Evolutionary conservation across 129 eudicot species (phyloP).

Genomic region (Calendula officinalis): DNA sequence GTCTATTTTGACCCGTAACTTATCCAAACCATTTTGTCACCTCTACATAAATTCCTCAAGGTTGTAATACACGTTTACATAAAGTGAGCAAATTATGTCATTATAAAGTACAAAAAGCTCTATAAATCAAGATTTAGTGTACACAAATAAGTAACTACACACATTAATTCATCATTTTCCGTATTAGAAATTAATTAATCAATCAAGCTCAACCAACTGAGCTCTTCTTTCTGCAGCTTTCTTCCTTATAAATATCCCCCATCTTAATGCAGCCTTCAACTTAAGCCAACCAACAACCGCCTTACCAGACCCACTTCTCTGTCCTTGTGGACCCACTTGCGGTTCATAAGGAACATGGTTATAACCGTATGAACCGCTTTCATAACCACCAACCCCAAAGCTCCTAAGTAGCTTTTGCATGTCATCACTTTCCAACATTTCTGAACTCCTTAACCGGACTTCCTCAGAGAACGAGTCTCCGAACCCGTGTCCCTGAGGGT

Average conservation of each 20-base stretch:
- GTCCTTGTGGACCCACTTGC: constrained; percentile 34
- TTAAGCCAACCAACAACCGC: constrained; percentile 63
- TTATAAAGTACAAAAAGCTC: constrained; percentile 18
- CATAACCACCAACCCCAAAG: constrained; percentile 44
- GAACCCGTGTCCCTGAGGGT: constrained; percentile 34
- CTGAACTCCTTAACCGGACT: constrained; percentile 53
- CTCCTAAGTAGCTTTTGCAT: constrained; percentile 51
- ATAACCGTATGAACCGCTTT: constrained; percentile 37
- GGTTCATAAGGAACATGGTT: constrained; percentile 34
- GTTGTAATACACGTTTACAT: background rate
- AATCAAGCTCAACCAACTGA: constrained; percentile 50
- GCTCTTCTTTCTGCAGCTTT: constrained; percentile 68
- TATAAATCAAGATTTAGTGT: constrained; percentile 26
- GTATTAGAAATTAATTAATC: constrained; percentile 15
- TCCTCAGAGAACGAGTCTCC: constrained; percentile 57
- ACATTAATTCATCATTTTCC: background rate
- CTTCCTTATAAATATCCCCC: constrained; percentile 58
- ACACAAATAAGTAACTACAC: constrained; percentile 18
- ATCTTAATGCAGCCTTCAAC: constrained; percentile 58
- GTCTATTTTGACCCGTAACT: too few relatives aligned
- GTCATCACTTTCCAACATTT: constrained; percentile 60
- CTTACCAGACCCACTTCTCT: constrained; percentile 44
- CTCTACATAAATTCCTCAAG: too few relatives aligned
- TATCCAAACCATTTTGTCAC: too few relatives aligned
- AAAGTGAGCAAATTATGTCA: background rate